These are phyloP conservation scores for Westerdykella sp. DNA, from an alignment of 2,329 filamentous ascomycete species.

Conservation along the genomic window DNA sequence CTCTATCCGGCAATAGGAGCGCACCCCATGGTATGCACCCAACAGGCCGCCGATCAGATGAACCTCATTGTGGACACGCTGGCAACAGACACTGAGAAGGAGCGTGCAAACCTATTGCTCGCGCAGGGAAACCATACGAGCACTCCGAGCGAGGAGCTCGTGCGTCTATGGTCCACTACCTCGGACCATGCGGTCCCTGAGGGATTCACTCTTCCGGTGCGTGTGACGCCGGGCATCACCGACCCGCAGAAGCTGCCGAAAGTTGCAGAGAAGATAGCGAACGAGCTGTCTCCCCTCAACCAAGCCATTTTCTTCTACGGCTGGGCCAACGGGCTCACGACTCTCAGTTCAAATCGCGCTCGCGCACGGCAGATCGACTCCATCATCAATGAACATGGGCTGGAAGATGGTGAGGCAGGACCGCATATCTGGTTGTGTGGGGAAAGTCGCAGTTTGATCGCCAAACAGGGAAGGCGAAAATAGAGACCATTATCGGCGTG, in stretches of 20 bases:
- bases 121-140: slow-evolving; percentile 34
- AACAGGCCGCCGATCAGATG: slow-evolving; percentile 60
- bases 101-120: slow-evolving; percentile 55
- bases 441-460: slow-evolving; percentile 59
- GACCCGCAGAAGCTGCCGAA: slow-evolving; percentile 40
- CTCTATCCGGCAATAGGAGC: slow-evolving; percentile 57
- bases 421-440: slow-evolving; percentile 61
- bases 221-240: slow-evolving; percentile 45
- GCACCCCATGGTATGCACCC: slow-evolving; percentile 58
- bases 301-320: slow-evolving; percentile 65
- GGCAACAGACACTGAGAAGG: slow-evolving; percentile 40
- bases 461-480: slow-evolving; percentile 43
- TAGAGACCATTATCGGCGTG: not conserved
- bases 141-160: slow-evolving; percentile 10
- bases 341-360: slow-evolving; percentile 64
- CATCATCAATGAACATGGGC: slow-evolving; percentile 48
- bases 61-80: slow-evolving; percentile 37
- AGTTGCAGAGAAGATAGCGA: slow-evolving; percentile 40
- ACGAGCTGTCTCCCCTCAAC: slow-evolving; percentile 56
- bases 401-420: slow-evolving; percentile 49
- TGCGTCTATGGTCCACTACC: slow-evolving; percentile 31
- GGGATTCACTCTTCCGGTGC: slow-evolving; percentile 57
- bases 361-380: slow-evolving; percentile 61
- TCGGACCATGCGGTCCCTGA: slow-evolving; percentile 51
- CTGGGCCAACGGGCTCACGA: slow-evolving; percentile 59